A percentile compares a stretch with the other conserved stretches of the same genome.
Evolutionary conservation across 1,139 yeast genomes (phyloP).

Genomic region (Candida anutae): DNA sequence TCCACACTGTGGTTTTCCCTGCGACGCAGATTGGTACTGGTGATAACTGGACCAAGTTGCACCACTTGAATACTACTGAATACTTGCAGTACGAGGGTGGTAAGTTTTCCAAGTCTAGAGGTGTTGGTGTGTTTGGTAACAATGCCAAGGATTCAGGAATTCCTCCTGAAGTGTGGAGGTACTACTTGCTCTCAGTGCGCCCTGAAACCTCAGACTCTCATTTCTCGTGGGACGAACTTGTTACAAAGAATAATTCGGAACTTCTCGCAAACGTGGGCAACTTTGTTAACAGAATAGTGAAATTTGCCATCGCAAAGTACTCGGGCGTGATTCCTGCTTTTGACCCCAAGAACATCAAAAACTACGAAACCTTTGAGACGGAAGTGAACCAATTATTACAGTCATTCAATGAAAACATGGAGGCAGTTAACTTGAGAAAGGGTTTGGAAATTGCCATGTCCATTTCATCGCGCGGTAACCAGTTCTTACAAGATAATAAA

Average conservation of each 20-base stretch:
- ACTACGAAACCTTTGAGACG: conserved; percentile 40
- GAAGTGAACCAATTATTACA: conserved; percentile 59
- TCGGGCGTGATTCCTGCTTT: conserved; percentile 78
- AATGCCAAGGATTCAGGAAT: conserved; percentile 92
- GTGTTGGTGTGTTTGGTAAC: conserved; percentile 96
- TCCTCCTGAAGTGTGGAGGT: conserved; percentile 94
- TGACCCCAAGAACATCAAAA: conserved; percentile 38
- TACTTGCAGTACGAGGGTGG: conserved; percentile 97
- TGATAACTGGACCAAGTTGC: conserved; percentile 84
- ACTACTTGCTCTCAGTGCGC: conserved; percentile 83
- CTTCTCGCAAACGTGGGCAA: conserved; percentile 93
- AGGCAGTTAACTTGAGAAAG: conserved; percentile 70
- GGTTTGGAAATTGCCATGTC: conserved; percentile 92
- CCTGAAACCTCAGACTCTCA: conserved; percentile 96
- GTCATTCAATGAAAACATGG: conserved; percentile 66
- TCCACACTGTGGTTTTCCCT: conserved; percentile 98
- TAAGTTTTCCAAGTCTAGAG: conserved; percentile 93
- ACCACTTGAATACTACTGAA: conserved; percentile 90
- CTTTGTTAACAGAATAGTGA: conserved; percentile 87
- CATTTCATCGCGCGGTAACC: conserved; percentile 87
- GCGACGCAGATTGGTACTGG: conserved; percentile 82
- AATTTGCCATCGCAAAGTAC: conserved; percentile 85
- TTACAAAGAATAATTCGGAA: conserved; percentile 86
- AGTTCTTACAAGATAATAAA: conserved; percentile 90
- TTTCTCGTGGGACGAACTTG: conserved; percentile 95